phyloP scores from a whole-genome alignment of 164 flowering plant species.

The Berberis thunbergii region DNA sequence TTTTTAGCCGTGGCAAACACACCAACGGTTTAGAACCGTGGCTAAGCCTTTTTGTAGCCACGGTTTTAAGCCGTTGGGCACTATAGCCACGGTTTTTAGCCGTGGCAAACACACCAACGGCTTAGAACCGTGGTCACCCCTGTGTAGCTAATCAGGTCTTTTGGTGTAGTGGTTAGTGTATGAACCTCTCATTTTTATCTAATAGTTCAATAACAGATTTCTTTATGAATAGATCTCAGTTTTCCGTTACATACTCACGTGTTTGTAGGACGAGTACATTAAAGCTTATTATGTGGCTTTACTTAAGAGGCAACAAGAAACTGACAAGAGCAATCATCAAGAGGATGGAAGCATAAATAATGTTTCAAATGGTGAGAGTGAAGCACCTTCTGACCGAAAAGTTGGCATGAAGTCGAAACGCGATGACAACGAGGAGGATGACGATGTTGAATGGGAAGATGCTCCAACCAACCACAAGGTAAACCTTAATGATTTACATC shows the following conservation, averaged over 20 bases:
- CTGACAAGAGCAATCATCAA: constrained; percentile 29
- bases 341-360: constrained; percentile 16
- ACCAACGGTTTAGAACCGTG: too few relatives aligned
- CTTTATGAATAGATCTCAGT: constrained; percentile 1
- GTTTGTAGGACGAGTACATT: constrained; percentile 67
- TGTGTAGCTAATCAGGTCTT: too few relatives aligned
- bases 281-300: constrained; percentile 88
- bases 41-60: too few relatives aligned
- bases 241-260: constrained; percentile 3
- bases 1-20: too few relatives aligned
- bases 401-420: constrained; percentile 83
- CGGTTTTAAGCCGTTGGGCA: too few relatives aligned
- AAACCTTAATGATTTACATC: background rate
- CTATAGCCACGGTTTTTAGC: too few relatives aligned
- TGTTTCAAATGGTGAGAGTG: constrained; percentile 17
- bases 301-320: constrained; percentile 46
- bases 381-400: constrained; percentile 38
- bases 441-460: constrained; percentile 86
- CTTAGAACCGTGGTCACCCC: too few relatives aligned
- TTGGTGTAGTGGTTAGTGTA: too few relatives aligned
- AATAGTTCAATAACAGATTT: background rate
- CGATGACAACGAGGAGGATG: constrained; percentile 49
- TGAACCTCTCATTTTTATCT: background rate
- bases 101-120: too few relatives aligned
- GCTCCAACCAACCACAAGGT: constrained; percentile 64